These are phyloP conservation scores for Capniomyces stellatus DNA, from an alignment of 371 early-diverging fungal genomes.

Conservation along the genomic window DNA sequence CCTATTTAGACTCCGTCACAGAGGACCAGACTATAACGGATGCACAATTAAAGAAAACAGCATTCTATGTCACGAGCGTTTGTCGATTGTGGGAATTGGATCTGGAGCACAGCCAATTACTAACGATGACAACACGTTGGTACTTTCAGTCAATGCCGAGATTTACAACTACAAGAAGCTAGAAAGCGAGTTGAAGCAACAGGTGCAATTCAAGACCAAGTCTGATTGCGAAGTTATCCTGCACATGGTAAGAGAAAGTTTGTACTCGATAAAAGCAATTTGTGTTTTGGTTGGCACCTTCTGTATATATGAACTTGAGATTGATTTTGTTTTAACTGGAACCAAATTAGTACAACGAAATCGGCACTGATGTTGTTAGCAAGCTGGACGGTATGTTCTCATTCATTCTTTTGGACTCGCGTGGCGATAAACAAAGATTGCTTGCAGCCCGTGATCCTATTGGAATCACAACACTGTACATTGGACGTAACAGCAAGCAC, in stretches of 20 bases:
- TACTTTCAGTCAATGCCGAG: conserved; percentile 89
- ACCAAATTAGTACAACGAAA: conserved; percentile 55
- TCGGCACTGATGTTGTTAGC: conserved; percentile 54
- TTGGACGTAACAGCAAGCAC: conserved; percentile 62
- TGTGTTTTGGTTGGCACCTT: not conserved
- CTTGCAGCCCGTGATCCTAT: conserved; percentile 91
- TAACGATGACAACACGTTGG: conserved; percentile 61
- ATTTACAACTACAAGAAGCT: conserved; percentile 92
- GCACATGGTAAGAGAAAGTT: conserved; percentile 52
- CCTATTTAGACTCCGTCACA: conserved; percentile 50
- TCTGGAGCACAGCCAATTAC: conserved; percentile 89
- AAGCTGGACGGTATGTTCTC: conserved; percentile 90
- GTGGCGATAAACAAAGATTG: conserved; percentile 39
- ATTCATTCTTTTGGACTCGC: conserved; percentile 76
- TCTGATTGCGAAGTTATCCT: conserved; percentile 94
- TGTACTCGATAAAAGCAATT: no score
- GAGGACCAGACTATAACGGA: conserved; percentile 96
- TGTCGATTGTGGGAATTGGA: conserved; percentile 92
- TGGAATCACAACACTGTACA: conserved; percentile 92
- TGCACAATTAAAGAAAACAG: conserved; percentile 54
- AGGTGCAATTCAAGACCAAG: conserved; percentile 64
- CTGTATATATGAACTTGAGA: not conserved
- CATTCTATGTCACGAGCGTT: conserved; percentile 87
- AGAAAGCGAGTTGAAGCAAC: conserved; percentile 46
- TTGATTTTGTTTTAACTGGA: not conserved